Conservation (phyloP, 208 protist genomes). For the Trypanosoma theileri region DNA sequence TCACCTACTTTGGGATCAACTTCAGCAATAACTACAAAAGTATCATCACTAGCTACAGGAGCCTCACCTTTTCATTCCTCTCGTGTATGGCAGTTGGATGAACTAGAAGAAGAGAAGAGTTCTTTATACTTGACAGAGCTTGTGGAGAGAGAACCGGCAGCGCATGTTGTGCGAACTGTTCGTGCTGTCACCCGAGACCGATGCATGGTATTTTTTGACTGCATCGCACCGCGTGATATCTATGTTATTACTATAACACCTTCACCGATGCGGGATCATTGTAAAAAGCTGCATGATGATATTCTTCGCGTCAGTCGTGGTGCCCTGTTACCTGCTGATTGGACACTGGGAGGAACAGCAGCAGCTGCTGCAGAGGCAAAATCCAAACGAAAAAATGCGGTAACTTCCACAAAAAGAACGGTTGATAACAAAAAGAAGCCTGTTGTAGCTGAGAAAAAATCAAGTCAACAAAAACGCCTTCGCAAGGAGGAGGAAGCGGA, state of each 20-base stretch:
- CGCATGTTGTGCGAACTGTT: constrained; percentile 65
- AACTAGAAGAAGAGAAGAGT: constrained; percentile 56
- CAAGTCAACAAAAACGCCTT: neutral
- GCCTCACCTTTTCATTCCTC: neutral
- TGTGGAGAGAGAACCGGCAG: constrained; percentile 77
- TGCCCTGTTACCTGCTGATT: constrained; percentile 47
- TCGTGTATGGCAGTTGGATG: constrained; percentile 75
- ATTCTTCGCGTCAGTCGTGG: constrained; percentile 62
- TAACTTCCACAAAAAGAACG: constrained; percentile 17
- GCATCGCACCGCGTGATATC: constrained; percentile 53
- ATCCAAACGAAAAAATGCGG: neutral
- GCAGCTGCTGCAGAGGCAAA: too few species aligned
- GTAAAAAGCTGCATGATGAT: constrained; percentile 59
- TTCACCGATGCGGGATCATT: constrained; percentile 31
- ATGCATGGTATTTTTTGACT: constrained; percentile 86
- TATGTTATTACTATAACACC: constrained; percentile 56
- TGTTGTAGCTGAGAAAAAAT: neutral
- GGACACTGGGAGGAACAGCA: neutral
- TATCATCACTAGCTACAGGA: neutral
- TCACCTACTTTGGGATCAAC: constrained; percentile 1
- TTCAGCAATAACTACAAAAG: neutral
- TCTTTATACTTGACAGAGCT: constrained; percentile 69
- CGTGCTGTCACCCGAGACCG: constrained; percentile 70
- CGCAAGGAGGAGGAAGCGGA: neutral
- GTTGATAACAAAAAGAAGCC: neutral